These are phyloP conservation scores for Moesziomyces aphidis DNA, from an alignment of 1,284 basidiomycete species.

Conservation along the genomic window DNA sequence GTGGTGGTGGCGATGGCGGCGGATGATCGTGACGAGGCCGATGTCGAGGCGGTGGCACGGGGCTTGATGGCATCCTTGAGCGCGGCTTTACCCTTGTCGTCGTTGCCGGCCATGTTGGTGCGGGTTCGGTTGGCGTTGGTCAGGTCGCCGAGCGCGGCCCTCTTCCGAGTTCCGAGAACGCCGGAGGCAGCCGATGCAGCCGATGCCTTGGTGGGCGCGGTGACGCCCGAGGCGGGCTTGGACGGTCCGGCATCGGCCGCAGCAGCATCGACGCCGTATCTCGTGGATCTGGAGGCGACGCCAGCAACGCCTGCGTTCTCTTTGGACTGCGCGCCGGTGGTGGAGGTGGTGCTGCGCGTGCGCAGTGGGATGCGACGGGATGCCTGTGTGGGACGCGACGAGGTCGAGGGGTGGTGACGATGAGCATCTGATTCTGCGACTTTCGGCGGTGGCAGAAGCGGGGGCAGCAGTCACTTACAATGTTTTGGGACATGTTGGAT, in stretches of 20 bases:
- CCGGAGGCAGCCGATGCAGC: slow-evolving; percentile 29
- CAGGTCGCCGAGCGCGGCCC: slow-evolving; percentile 65
- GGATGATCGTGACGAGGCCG: slow-evolving; percentile 29
- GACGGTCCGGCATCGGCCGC: slow-evolving; percentile 48
- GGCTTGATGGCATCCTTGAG: slow-evolving; percentile 46
- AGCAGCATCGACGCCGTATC: slow-evolving; percentile 28
- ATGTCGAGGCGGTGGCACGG: slow-evolving; percentile 35
- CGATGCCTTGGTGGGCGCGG: slow-evolving; percentile 34
- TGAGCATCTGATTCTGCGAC: slow-evolving; percentile 4
- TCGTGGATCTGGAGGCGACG: slow-evolving; percentile 28
- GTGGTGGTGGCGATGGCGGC: slow-evolving; percentile 8
- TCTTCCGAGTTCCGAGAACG: slow-evolving; percentile 63
- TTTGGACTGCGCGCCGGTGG: slow-evolving; percentile 37
- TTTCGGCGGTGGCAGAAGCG: background rate
- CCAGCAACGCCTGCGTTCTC: slow-evolving; percentile 41
- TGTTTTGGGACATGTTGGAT: slow-evolving; percentile 33
- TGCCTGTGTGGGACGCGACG: slow-evolving; percentile 21
- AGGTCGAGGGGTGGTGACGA: background rate
- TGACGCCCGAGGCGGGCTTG: slow-evolving; percentile 38
- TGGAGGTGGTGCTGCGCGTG: slow-evolving; percentile 47
- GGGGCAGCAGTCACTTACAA: slow-evolving; percentile 17
- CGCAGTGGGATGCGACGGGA: slow-evolving; percentile 48
- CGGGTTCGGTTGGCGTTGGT: slow-evolving; percentile 62
- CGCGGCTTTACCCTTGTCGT: slow-evolving; percentile 50
- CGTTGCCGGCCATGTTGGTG: slow-evolving; percentile 26